phyloP scores from a whole-genome alignment of 257 asterid genomes.

The Leonotis leonurus region DNA sequence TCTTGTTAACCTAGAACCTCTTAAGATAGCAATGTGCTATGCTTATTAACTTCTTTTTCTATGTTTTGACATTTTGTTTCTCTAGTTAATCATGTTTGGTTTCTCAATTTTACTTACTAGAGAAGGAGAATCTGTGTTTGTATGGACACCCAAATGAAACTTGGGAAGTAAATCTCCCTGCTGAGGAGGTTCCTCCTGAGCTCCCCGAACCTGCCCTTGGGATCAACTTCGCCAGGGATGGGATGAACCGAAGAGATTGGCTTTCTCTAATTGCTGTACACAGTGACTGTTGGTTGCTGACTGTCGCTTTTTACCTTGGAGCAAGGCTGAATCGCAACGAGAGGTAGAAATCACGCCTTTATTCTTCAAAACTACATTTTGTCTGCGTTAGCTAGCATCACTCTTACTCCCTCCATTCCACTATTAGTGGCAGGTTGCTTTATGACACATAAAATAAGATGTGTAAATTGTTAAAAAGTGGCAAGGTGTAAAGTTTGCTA shows the following conservation, averaged over 20 bases:
- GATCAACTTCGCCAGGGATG: slow-evolving; percentile 90
- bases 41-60: background rate
- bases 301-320: slow-evolving; percentile 88
- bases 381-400: background rate
- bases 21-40: background rate
- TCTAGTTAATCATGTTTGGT: slow-evolving; percentile 13
- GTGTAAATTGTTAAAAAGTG: no score
- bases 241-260: slow-evolving; percentile 93
- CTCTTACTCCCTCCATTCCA: background rate
- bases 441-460: no score
- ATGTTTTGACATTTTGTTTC: slow-evolving; percentile 5
- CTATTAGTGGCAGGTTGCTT: no score
- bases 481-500: no score
- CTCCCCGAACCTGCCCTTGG: slow-evolving; percentile 96
- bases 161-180: slow-evolving; percentile 94
- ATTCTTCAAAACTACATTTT: slow-evolving; percentile 1
- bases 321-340: slow-evolving; percentile 82
- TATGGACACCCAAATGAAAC: slow-evolving; percentile 90
- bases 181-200: slow-evolving; percentile 97
- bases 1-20: background rate
- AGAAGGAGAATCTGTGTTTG: slow-evolving; percentile 88
- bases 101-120: slow-evolving; percentile 30
- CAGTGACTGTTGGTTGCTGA: slow-evolving; percentile 96
- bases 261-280: slow-evolving; percentile 91
- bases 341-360: slow-evolving; percentile 35